These are phyloP conservation scores for Hortaea sp. DNA, from an alignment of 2,329 filamentous ascomycete genomes.

Conservation along the genomic window DNA sequence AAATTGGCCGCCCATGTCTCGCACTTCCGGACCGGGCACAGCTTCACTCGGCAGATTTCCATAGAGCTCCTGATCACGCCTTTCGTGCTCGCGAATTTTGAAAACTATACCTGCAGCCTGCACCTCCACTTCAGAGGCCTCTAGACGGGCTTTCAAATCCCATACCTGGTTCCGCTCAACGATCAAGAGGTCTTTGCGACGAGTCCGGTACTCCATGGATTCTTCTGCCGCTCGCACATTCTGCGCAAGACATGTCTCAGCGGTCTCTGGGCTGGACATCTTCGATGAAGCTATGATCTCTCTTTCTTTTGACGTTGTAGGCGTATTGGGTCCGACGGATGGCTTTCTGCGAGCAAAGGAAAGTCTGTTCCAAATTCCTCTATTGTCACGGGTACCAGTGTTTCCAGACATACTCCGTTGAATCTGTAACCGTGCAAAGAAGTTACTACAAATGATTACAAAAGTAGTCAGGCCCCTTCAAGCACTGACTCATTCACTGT, in stretches of 20 bases:
- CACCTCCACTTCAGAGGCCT: constrained; percentile 18
- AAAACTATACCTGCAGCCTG: constrained; percentile 27
- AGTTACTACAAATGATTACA: too few relatives aligned
- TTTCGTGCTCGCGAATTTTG: constrained; percentile 33
- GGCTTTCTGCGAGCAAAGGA: not conserved
- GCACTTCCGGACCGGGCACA: constrained; percentile 27
- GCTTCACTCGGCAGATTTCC: constrained; percentile 34
- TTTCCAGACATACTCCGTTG: too few relatives aligned
- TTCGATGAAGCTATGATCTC: not conserved
- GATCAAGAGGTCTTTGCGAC: constrained; percentile 20
- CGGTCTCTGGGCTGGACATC: constrained; percentile 4
- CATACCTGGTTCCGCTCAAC: constrained; percentile 25
- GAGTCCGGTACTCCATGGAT: constrained; percentile 12
- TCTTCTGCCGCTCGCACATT: constrained; percentile 3
- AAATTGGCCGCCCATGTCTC: constrained; percentile 40
- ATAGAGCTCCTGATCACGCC: constrained; percentile 27
- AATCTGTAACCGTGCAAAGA: too few relatives aligned
- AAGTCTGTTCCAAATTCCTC: not conserved
- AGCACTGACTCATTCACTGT: too few relatives aligned
- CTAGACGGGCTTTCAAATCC: constrained; percentile 24
- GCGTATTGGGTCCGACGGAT: not conserved
- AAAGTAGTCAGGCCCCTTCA: too few relatives aligned
- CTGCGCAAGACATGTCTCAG: constrained; percentile 1
- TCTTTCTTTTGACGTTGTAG: too few relatives aligned
- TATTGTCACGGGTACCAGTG: too few relatives aligned